phyloP scores from a whole-genome alignment of 495 filamentous ascomycete genomes.

The Penicillium malachiteum region DNA sequence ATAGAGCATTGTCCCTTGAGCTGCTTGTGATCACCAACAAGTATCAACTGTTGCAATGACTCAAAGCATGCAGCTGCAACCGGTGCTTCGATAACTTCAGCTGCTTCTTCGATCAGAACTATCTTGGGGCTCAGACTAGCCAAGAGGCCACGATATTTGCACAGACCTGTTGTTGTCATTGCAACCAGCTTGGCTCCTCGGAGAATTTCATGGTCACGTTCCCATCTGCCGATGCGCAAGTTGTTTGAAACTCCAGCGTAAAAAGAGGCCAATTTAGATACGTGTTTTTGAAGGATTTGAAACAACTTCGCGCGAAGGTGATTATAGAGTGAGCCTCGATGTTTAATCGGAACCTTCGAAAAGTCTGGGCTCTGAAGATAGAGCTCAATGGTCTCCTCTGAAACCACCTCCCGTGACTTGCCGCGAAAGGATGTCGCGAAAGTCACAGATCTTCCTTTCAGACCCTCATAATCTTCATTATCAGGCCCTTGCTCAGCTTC shows the following conservation, averaged over 20 bases:
- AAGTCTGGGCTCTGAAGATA: slow-evolving; percentile 46
- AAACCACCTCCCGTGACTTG: background rate
- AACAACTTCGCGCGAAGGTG: slow-evolving; percentile 50
- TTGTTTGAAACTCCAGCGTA: slow-evolving; percentile 44
- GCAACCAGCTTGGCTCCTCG: slow-evolving; percentile 60
- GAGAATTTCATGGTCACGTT: slow-evolving; percentile 52
- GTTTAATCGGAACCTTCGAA: slow-evolving; percentile 51
- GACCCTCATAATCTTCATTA: slow-evolving; percentile 53
- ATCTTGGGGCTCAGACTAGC: slow-evolving; percentile 65
- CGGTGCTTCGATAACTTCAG: slow-evolving; percentile 67
- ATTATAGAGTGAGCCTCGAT: slow-evolving; percentile 61
- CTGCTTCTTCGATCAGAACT: slow-evolving; percentile 74
- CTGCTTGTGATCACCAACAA: slow-evolving; percentile 77
- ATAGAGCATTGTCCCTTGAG: slow-evolving; percentile 62
- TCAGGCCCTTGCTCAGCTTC: slow-evolving; percentile 58
- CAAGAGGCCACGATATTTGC: slow-evolving; percentile 78
- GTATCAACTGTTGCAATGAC: slow-evolving; percentile 67
- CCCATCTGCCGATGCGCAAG: slow-evolving; percentile 54
- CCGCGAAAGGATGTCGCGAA: slow-evolving; percentile 53
- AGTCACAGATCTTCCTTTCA: slow-evolving; percentile 48
- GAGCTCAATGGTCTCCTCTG: slow-evolving; percentile 7
- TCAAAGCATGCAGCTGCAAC: slow-evolving; percentile 64
- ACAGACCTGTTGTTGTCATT: slow-evolving; percentile 81
- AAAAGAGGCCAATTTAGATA: slow-evolving; percentile 18
- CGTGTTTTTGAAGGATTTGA: slow-evolving; percentile 32